These are phyloP conservation scores for Globisporangium lucens DNA, from an alignment of 352 stramenopile genomes.

Conservation along the genomic window DNA sequence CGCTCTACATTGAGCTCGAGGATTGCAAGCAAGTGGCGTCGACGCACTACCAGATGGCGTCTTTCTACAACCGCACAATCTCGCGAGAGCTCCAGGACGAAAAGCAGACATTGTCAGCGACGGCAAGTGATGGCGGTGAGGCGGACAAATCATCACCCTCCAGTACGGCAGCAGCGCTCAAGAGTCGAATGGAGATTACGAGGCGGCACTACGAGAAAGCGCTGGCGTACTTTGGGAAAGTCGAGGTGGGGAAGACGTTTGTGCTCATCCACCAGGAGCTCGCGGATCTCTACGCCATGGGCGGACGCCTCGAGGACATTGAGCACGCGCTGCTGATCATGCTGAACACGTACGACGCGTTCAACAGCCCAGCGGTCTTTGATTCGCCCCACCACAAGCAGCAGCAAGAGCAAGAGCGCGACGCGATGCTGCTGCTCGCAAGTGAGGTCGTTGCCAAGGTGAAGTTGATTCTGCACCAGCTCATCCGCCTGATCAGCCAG, in stretches of 20 bases:
- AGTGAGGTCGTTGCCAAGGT: constrained; percentile 49
- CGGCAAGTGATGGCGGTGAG: neutral
- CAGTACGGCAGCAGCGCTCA: constrained; percentile 26
- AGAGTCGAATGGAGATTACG: constrained; percentile 77
- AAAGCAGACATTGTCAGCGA: neutral
- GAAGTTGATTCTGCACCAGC: constrained; percentile 54
- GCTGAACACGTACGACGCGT: constrained; percentile 75
- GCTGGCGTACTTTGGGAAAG: constrained; percentile 68
- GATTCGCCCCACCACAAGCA: constrained; percentile 16
- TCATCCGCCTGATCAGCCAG: constrained; percentile 46
- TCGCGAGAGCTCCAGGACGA: constrained; percentile 29
- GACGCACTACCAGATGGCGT: constrained; percentile 86
- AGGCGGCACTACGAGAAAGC: constrained; percentile 84
- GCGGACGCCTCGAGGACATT: constrained; percentile 62
- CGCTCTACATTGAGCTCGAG: constrained; percentile 68
- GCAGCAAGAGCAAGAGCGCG: constrained; percentile 4
- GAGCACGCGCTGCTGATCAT: constrained; percentile 77
- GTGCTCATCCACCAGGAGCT: constrained; percentile 83
- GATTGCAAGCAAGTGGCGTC: constrained; percentile 72
- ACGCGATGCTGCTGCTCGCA: constrained; percentile 40
- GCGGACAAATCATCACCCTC: constrained; percentile 20
- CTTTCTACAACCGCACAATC: constrained; percentile 68
- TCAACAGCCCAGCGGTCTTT: constrained; percentile 21
- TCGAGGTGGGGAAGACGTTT: constrained; percentile 73
- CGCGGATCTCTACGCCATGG: constrained; percentile 68